Evolutionary conservation across 1,139 yeast genomes (phyloP).

Genomic region (Suhomyces taliae): DNA sequence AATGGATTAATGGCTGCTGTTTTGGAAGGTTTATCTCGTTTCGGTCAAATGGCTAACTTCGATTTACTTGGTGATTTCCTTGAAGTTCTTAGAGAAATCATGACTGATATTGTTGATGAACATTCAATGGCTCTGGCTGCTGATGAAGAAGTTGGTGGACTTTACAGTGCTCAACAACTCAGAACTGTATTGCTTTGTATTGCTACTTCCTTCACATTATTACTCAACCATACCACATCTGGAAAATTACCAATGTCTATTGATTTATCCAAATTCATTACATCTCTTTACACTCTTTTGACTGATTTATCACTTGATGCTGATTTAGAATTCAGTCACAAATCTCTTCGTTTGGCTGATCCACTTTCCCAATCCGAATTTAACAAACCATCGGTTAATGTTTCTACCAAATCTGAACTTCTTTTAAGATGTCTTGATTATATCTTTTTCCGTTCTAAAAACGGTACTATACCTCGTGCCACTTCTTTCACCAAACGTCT

Average conservation of each 20-base stretch:
- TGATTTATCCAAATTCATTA: conserved; percentile 70
- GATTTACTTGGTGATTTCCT: conserved; percentile 90
- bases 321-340: conserved; percentile 83
- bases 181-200: conserved; percentile 80
- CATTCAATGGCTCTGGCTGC: conserved; percentile 28
- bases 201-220: conserved; percentile 83
- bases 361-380: conserved; percentile 47
- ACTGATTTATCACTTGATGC: conserved; percentile 73
- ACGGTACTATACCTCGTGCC: conserved; percentile 72
- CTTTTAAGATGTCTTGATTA: conserved; percentile 75
- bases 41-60: conserved; percentile 89
- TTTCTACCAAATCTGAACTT: conserved; percentile 86
- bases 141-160: conserved; percentile 30
- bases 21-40: conserved; percentile 85
- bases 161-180: conserved; percentile 37
- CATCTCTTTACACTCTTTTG: conserved; percentile 66
- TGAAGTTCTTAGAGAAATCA: conserved; percentile 81
- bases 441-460: conserved; percentile 74
- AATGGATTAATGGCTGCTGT: conserved; percentile 71
- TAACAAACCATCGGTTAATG: conserved; percentile 71
- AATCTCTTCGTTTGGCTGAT: conserved; percentile 74
- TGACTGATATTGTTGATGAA: conserved; percentile 45
- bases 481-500: conserved; percentile 82
- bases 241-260: conserved; percentile 56
- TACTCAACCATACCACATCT: conserved; percentile 68